Base-by-base conservation (phyloP, 352 stramenopile species). In the Phytopythium chamaehyphon region DNA sequence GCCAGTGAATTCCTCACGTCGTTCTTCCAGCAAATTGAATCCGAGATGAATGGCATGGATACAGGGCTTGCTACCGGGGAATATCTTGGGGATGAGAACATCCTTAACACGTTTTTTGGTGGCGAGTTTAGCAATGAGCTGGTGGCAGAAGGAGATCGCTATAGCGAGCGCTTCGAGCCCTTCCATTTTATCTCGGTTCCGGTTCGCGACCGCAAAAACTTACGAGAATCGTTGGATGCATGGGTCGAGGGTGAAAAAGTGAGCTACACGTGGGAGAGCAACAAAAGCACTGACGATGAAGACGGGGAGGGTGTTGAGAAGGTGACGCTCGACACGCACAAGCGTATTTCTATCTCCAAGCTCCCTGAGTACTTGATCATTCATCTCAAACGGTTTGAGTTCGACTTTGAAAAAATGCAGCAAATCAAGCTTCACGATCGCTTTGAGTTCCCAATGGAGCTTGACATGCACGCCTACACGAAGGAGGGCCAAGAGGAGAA, bases 361-460 rank as follows among this genome's bases (percentile, higher is more conserved):
- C 70, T 98, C 16, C 93, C 93, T 6, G 70, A 86, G 21, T 82
- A 94, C 47, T 64, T 98, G 23, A 90, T 98, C 33, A 90, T 98
- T 48, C 94, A 98, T 53, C 55, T 98, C 11, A 98, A 98, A 69
- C 82, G 93, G 0, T 98, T 98, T 42, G 91, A 98, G 54, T 98
- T 98, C 57, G 90, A 98, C 62, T 96, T 97, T 36, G 90, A 97
- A 51, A 93, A 83, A 12, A 96, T 98, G 84, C 85, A 96, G 42
- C 88, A 96, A 62, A 90, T 83, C 39, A 98, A 98, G 53, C 80
- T 98, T 1, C 96, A 98, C 56, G 86, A 96, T 51, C 77, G 83
- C 9, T 96, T 98, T 49, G 94, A 98, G 48, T 98, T 98, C 53
- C 90, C 90, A 3, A 87, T 74, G 40, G 71, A 87, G 35, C 64